Evolutionary conservation across 345 rosid genomes (phyloP).

Genomic region (Melastoma malabathricum): DNA sequence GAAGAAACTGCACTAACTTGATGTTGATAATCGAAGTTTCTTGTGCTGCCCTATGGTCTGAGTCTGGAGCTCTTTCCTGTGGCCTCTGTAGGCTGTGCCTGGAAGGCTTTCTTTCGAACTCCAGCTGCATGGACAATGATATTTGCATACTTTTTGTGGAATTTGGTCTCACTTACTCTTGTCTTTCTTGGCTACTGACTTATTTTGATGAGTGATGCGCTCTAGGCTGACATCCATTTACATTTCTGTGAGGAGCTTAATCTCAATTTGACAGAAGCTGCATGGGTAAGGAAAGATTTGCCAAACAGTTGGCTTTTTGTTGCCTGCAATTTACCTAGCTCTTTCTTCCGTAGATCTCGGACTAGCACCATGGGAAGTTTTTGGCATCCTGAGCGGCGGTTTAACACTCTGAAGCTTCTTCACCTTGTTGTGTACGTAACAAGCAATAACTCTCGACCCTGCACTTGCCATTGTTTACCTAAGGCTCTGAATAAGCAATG

Average conservation of each 20-base stretch:
- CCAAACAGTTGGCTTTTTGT: constrained; percentile 75
- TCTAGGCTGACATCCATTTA: not conserved
- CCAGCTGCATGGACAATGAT: constrained; percentile 88
- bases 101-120: constrained; percentile 70
- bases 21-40: too few species aligned
- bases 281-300: constrained; percentile 91
- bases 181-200: constrained; percentile 93
- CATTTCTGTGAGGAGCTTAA: constrained; percentile 71
- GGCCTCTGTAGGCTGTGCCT: constrained; percentile 54
- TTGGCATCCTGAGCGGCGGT: constrained; percentile 75
- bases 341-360: constrained; percentile 81
- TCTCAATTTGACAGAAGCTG: constrained; percentile 89
- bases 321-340: constrained; percentile 87
- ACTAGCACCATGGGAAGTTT: constrained; percentile 85
- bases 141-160: constrained; percentile 92
- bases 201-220: too few species aligned
- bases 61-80: too few species aligned
- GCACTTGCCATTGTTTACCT: too few species aligned
- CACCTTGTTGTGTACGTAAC: constrained; percentile 66
- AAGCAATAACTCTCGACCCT: not conserved
- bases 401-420: constrained; percentile 84
- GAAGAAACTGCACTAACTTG: too few species aligned
- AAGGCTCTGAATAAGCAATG: not conserved
- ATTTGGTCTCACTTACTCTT: constrained; percentile 94
- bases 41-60: too few species aligned